A percentile compares a stretch with the other conserved stretches of the same genome.
phyloP scores from a whole-genome alignment of 148 eudicot species.

The Rhododendron molle region DNA sequence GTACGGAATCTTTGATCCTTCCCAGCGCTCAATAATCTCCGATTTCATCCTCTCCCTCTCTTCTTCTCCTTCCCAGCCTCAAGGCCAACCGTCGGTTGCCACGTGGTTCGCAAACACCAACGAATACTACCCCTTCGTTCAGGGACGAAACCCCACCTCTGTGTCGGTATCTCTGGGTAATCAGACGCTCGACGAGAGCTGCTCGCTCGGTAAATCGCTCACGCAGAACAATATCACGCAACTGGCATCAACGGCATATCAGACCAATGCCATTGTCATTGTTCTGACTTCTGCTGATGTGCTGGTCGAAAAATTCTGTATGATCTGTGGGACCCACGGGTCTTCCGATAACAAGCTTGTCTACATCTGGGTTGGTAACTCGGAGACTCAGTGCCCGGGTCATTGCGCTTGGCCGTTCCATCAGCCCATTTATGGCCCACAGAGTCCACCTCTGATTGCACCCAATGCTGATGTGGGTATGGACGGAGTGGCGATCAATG shows the following conservation, averaged over 20 bases:
- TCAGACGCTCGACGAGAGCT: conserved; percentile 21
- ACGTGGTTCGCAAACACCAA: conserved; percentile 28
- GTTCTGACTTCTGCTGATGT: conserved; percentile 36
- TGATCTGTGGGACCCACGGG: conserved; percentile 37
- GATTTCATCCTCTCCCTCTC: conserved; percentile 35
- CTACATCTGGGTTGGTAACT: conserved; percentile 40
- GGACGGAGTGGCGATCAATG: conserved; percentile 38
- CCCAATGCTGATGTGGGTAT: conserved; percentile 35
- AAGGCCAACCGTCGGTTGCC: conserved; percentile 32
- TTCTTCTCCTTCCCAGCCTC: neutral
- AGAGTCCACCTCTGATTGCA: conserved; percentile 25
- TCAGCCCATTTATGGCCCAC: conserved; percentile 43
- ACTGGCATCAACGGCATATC: conserved; percentile 21
- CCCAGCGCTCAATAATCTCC: conserved; percentile 33
- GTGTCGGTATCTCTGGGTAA: conserved; percentile 13
- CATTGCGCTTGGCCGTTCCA: conserved; percentile 24
- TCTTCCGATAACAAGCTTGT: conserved; percentile 8
- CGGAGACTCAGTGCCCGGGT: conserved; percentile 28
- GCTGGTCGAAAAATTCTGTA: conserved; percentile 28
- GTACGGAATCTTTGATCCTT: conserved; percentile 41
- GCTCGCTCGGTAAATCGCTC: conserved; percentile 36
- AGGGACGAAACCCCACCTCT: conserved; percentile 13
- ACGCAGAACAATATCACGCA: conserved; percentile 13
- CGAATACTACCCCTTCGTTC: conserved; percentile 12
- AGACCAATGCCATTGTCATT: conserved; percentile 23